Evolutionary conservation across 805 yeast species (phyloP).

Genomic region (Saturnispora sanitii): DNA sequence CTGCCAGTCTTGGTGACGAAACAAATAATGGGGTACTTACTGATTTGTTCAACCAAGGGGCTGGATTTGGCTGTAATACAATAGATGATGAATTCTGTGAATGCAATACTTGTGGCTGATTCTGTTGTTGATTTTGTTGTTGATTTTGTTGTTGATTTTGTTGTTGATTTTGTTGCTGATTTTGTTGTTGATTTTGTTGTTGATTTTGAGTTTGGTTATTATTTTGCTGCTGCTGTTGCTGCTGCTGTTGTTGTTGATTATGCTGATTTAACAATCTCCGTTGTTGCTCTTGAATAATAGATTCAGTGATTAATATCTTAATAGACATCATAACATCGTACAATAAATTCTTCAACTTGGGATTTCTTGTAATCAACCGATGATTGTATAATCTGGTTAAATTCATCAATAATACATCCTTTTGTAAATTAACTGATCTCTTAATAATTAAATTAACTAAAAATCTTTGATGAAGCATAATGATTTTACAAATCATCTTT

Average conservation of each 20-base stretch:
- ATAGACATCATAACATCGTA: slow-evolving; percentile 51
- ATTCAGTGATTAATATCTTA: slow-evolving; percentile 31
- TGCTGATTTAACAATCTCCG: slow-evolving; percentile 1
- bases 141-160: slow-evolving; percentile 4
- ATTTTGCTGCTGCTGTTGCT: slow-evolving; percentile 3
- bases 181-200: slow-evolving; percentile 4
- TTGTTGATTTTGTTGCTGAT: slow-evolving; percentile 13
- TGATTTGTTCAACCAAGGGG: slow-evolving; percentile 18
- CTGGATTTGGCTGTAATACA: not conserved
- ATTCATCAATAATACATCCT: slow-evolving; percentile 38
- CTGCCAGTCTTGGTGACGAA: slow-evolving; percentile 1
- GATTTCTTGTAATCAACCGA: slow-evolving; percentile 33
- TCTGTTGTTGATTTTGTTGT: not conserved
- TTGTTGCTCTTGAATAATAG: slow-evolving; percentile 13
- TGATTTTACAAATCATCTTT: slow-evolving; percentile 41
- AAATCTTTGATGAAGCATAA: slow-evolving; percentile 47
- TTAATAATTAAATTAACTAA: slow-evolving; percentile 37
- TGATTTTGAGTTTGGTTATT: slow-evolving; percentile 12
- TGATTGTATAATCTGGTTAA: slow-evolving; percentile 38
- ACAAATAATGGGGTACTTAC: not conserved
- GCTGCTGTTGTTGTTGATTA: slow-evolving; percentile 13
- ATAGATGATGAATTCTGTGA: not conserved
- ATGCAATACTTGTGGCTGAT: slow-evolving; percentile 20
- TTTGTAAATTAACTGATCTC: slow-evolving; percentile 30
- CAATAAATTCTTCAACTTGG: slow-evolving; percentile 43